A percentile compares a stretch with the other conserved stretches of the same genome.
phyloP scores from a whole-genome alignment of 345 rosid species.

The Psidium friedrichsthalianum region DNA sequence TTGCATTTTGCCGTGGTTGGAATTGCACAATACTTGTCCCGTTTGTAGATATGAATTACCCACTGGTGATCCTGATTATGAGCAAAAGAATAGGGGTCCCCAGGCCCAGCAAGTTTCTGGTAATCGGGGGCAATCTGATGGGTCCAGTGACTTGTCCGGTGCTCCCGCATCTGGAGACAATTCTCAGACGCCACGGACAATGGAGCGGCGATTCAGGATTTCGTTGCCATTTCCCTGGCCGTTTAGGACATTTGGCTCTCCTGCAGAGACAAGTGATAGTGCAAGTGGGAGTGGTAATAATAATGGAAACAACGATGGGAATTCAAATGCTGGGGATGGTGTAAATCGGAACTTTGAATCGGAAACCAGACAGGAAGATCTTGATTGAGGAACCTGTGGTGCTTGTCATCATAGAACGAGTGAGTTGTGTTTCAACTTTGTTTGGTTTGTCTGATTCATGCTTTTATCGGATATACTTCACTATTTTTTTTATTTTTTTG shows the following conservation, averaged over 20 bases:
- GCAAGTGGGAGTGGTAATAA: constrained; percentile 18
- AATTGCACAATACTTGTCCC: constrained; percentile 63
- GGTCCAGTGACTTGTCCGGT: background rate
- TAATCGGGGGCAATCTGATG: background rate
- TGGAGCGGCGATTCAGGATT: constrained; percentile 48
- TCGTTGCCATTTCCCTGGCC: constrained; percentile 53
- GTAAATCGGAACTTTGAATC: background rate
- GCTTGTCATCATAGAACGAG: background rate
- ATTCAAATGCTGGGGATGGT: constrained; percentile 20
- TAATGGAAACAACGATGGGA: constrained; percentile 14
- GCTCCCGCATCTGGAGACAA: constrained; percentile 12
- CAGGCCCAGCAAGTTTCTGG: constrained; percentile 6
- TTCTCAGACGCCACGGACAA: constrained; percentile 18
- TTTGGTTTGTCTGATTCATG: background rate
- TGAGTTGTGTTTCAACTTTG: background rate
- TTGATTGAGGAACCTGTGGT: constrained; percentile 30
- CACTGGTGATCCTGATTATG: constrained; percentile 55
- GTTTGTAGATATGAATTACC: constrained; percentile 63
- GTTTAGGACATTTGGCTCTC: constrained; percentile 19
- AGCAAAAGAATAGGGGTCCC: constrained; percentile 13
- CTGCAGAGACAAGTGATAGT: constrained; percentile 17
- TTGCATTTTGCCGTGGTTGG: constrained; percentile 60
- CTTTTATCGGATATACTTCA: background rate
- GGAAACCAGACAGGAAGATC: constrained; percentile 42
- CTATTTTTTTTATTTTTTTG: background rate